Evolutionary conservation across 2,329 filamentous ascomycete species (phyloP).

Genomic region (Beauveria bassiana): DNA sequence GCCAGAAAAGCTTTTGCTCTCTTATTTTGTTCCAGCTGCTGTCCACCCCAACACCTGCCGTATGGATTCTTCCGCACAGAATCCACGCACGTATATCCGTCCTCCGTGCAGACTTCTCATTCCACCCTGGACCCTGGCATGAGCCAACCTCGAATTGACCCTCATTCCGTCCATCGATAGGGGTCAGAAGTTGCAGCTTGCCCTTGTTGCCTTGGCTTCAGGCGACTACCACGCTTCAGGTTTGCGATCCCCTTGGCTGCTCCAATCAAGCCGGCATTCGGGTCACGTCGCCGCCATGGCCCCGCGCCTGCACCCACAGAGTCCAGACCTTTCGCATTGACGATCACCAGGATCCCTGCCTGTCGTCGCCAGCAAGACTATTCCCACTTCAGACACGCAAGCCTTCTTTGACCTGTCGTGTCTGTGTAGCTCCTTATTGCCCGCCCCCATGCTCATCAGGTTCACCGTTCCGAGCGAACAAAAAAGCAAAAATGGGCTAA

Average conservation of each 20-base stretch:
- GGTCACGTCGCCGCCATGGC: neutral
- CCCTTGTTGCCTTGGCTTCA: conserved; percentile 1
- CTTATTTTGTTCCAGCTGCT: neutral
- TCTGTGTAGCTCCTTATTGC: neutral
- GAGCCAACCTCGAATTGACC: neutral
- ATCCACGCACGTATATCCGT: neutral
- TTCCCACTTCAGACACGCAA: neutral
- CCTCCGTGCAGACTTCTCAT: neutral
- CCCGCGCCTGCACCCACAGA: neutral
- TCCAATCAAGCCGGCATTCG: neutral
- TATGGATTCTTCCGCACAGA: neutral
- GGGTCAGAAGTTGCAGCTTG: neutral
- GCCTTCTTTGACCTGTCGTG: neutral
- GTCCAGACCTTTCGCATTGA: conserved; percentile 8
- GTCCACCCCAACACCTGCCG: no score
- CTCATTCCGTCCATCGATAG: neutral
- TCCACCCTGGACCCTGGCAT: neutral
- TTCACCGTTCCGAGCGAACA: neutral
- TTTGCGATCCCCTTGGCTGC: neutral
- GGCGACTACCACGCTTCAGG: neutral
- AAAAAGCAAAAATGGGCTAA: neutral
- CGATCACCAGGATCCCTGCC: conserved; percentile 3
- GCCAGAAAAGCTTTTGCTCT: neutral
- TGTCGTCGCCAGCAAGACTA: neutral
- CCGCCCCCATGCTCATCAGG: neutral